Base-by-base conservation (phyloP, 768 basidiomycete genomes). In the Coprinopsis strossmayeri region DNA sequence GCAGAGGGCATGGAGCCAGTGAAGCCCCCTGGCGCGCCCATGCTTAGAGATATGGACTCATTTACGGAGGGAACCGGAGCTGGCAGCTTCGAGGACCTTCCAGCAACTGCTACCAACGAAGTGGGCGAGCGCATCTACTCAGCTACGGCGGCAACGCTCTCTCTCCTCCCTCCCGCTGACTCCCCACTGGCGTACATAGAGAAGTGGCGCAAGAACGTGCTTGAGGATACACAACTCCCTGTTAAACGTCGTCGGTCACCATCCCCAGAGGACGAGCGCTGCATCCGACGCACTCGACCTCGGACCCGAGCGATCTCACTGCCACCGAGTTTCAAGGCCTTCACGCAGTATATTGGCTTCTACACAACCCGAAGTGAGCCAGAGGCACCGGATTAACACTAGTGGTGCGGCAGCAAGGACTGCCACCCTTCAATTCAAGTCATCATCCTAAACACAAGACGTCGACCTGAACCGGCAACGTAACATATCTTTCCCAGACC, bases 31-130 rank as follows among this genome's bases (percentile, higher is more conserved):
- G 66, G 61, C 2, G 75, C 79, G 24, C 79, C 78, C 9, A 57
- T 68, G 50, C 56, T 81, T 57, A 79, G 75, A 61, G 79, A 81
- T 57, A 59, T 72, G 26, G 78, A 80, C 52, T 73, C 76, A 46
- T 81, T 81, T 65, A 78, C 77, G n/a, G 78, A 79, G 40, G 78
- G 78, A 26, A 77, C 74, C 7, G 71, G 68, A 13, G 61, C 64
- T 49, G 78, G 78, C 38, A 76, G 75, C 52, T 79, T 78, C 61
- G 75, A 76, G 53, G 74, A 69, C 45, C 57, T 70, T 34, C 61
- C 71, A 48, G 60, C 62, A 28, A 64, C 65, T 34, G 62, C 58
- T 32, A 61, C 62, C 40, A 65, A 69, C 54, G 66, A 73, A 52
- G 57, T 50, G 39, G 66, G 64, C 17, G 58, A 64, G 32, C 64